Evolutionary conservation across 495 filamentous ascomycete genomes (phyloP).

Genomic region (Ascobolus immersus): DNA sequence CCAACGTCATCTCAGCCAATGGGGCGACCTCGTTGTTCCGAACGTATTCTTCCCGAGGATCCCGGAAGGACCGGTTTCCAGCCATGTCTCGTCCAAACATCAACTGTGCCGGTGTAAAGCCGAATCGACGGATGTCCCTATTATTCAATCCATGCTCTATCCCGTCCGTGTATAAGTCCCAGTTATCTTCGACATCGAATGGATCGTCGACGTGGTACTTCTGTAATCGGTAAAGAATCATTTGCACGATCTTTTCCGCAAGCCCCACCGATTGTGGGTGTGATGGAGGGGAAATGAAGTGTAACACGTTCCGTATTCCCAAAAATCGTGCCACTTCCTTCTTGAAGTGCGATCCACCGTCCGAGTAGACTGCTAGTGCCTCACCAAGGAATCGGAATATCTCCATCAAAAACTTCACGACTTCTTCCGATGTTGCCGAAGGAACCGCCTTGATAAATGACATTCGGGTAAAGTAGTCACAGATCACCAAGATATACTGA

Average conservation of each 20-base stretch:
- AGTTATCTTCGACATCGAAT: neutral
- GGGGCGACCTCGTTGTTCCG: too few relatives aligned
- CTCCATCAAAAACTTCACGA: neutral
- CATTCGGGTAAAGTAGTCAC: neutral
- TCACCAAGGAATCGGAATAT: too few relatives aligned
- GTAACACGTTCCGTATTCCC: neutral
- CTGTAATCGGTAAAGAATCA: neutral
- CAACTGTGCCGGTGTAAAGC: neutral
- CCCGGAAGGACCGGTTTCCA: too few relatives aligned
- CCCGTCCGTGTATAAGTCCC: neutral
- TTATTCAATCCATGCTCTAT: conserved; percentile 1
- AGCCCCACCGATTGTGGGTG: neutral
- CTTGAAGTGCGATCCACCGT: conserved; percentile 1
- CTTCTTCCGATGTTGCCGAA: neutral
- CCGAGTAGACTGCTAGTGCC: neutral
- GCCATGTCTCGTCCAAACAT: conserved; percentile 1
- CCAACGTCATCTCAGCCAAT: too few relatives aligned
- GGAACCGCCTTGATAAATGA: neutral
- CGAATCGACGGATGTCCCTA: neutral
- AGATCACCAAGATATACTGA: neutral
- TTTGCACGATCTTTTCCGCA: conserved; percentile 1
- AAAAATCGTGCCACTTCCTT: neutral
- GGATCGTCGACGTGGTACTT: neutral
- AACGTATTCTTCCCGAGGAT: too few relatives aligned
- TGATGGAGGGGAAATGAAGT: neutral